phyloP scores from a whole-genome alignment of 306 rosid genomes.

The Castanospermum australe region DNA sequence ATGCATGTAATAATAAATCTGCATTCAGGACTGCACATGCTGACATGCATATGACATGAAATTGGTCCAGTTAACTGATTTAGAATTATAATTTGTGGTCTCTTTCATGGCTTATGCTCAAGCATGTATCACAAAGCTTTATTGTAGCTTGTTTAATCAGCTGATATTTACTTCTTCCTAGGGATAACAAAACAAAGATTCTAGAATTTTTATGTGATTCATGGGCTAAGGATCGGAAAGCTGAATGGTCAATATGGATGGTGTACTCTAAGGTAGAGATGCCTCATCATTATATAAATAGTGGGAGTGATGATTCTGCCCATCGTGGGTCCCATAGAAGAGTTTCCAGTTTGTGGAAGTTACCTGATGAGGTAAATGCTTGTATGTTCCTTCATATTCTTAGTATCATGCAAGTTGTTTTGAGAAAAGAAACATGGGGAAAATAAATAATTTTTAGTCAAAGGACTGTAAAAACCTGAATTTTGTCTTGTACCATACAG shows the following conservation, averaged over 20 bases:
- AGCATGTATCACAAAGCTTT: constrained; percentile 3
- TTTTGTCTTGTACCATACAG: constrained; percentile 43
- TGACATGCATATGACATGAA: constrained; percentile 20
- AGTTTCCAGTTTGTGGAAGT: constrained; percentile 60
- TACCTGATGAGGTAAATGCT: constrained; percentile 77
- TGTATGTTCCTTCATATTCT: constrained; percentile 13
- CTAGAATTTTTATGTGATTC: constrained; percentile 59
- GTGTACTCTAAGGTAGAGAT: constrained; percentile 87
- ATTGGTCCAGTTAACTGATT: background rate
- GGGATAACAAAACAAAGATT: constrained; percentile 73
- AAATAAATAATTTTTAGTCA: background rate
- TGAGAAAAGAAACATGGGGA: background rate
- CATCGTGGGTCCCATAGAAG: constrained; percentile 56
- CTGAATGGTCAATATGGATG: constrained; percentile 99
- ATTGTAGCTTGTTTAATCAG: constrained; percentile 16
- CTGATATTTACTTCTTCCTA: constrained; percentile 35
- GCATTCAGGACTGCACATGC: background rate
- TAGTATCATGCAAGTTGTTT: constrained; percentile 7
- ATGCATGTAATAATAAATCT: background rate
- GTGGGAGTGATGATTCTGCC: constrained; percentile 57
- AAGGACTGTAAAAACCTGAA: background rate
- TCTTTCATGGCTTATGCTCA: background rate
- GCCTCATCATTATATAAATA: constrained; percentile 82
- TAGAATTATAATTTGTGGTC: background rate
- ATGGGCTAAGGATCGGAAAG: constrained; percentile 80